Evolutionary conservation across 2,329 filamentous ascomycete species (phyloP).

Genomic region (Colletotrichum aenigma): DNA sequence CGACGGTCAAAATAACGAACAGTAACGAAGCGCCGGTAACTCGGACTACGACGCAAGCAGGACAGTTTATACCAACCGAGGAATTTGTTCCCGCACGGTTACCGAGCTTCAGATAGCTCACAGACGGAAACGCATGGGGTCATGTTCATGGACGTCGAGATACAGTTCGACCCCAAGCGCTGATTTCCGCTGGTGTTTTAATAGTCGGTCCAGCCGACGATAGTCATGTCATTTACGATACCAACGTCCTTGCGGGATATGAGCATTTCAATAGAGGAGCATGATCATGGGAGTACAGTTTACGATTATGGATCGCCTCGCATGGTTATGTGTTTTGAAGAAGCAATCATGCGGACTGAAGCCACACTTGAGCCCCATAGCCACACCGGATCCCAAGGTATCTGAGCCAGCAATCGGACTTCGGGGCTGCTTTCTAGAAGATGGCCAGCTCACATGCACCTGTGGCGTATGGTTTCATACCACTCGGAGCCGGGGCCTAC

Average conservation of each 20-base stretch:
- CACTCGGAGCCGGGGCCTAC: not conserved
- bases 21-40: constrained; percentile 4
- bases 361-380: not conserved
- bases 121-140: not conserved
- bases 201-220: constrained; percentile 6
- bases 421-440: not conserved
- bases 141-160: not conserved
- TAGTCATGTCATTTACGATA: constrained; percentile 20
- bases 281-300: not conserved
- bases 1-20: not conserved
- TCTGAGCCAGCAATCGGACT: not conserved
- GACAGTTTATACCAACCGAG: constrained; percentile 16
- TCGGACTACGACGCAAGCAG: not conserved
- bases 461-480: constrained; percentile 3
- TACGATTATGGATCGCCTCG: not conserved
- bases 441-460: not conserved
- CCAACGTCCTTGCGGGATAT: constrained; percentile 7
- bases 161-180: not conserved
- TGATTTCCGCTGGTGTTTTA: constrained; percentile 5
- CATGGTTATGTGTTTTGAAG: not conserved
- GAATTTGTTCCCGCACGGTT: constrained; percentile 64
- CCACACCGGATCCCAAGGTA: not conserved
- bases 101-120: constrained; percentile 53
- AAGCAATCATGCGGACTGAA: not conserved
- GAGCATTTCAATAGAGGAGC: constrained; percentile 10